phyloP scores from a whole-genome alignment of 345 rosid genomes.

The Mercurialis annua region DNA sequence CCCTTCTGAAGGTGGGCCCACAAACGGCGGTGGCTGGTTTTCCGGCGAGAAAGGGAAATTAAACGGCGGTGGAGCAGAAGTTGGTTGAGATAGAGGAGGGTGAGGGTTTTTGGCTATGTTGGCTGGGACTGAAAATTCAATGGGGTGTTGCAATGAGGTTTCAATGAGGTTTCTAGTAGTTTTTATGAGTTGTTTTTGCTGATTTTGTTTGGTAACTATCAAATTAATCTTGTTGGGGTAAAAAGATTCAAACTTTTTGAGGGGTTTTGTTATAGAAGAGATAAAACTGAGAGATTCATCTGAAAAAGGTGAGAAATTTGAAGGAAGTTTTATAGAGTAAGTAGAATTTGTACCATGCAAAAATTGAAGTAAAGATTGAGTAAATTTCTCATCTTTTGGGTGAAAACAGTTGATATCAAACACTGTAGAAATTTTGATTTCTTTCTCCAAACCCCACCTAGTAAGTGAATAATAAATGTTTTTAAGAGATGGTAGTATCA shows the following conservation, averaged over 20 bases:
- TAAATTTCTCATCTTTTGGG: conserved; percentile 23
- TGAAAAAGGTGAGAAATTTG: conserved; percentile 32
- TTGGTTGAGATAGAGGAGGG: conserved; percentile 22
- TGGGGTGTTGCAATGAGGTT: conserved; percentile 39
- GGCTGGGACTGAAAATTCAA: conserved; percentile 53
- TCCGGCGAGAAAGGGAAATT: no score
- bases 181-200: conserved; percentile 17
- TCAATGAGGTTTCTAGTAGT: conserved; percentile 42
- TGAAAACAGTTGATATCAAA: conserved; percentile 43
- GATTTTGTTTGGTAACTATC: conserved; percentile 28
- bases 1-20: conserved; percentile 22
- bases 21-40: conserved; percentile 33
- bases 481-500: conserved; percentile 45
- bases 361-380: conserved; percentile 39
- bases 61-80: conserved; percentile 26
- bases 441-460: conserved; percentile 71
- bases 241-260: conserved; percentile 44
- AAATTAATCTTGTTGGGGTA: conserved; percentile 43
- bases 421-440: conserved; percentile 56
- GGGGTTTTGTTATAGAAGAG: conserved; percentile 28
- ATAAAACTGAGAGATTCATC: conserved; percentile 20
- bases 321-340: conserved; percentile 43
- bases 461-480: conserved; percentile 60
- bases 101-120: conserved; percentile 42
- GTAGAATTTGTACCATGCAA: conserved; percentile 52